Conservation (phyloP, 352 stramenopile species). For the Ophiocytium majus region DNA sequence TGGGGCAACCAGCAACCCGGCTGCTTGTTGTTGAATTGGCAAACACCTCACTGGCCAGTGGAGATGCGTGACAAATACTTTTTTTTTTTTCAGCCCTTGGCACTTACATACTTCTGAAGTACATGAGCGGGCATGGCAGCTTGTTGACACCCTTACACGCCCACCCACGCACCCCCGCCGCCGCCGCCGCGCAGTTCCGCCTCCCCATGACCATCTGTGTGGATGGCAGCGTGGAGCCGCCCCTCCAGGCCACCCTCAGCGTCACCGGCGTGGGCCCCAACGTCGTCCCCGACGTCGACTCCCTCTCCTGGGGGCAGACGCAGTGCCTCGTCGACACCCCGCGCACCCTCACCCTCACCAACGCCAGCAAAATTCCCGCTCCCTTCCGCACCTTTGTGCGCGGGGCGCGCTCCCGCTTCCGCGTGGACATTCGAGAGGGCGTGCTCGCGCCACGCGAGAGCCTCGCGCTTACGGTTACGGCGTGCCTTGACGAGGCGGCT, state of each 20-base stretch:
- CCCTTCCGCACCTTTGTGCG: constrained; percentile 86
- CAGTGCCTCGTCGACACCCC: constrained; percentile 78
- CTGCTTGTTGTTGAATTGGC: too few relatives aligned
- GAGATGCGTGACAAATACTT: too few relatives aligned
- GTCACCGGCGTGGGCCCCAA: constrained; percentile 76
- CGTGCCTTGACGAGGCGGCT: constrained; percentile 86
- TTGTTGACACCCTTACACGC: neutral
- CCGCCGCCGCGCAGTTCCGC: constrained; percentile 64
- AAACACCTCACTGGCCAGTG: too few relatives aligned
- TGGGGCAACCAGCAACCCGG: too few relatives aligned
- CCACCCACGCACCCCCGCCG: neutral
- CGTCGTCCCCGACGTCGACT: constrained; percentile 68
- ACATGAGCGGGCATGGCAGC: too few relatives aligned
- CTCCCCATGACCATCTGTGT: constrained; percentile 73
- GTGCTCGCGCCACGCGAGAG: constrained; percentile 72
- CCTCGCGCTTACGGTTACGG: constrained; percentile 64
- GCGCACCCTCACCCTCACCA: constrained; percentile 73
- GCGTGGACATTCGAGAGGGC: constrained; percentile 80
- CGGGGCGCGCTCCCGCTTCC: constrained; percentile 83
- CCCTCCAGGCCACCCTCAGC: constrained; percentile 71
- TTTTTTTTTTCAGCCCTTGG: too few relatives aligned
- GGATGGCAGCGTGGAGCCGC: constrained; percentile 76
- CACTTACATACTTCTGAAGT: too few relatives aligned
- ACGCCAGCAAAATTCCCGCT: constrained; percentile 80
- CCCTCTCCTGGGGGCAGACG: constrained; percentile 83